These are phyloP conservation scores for Solanum tacnaense DNA, from an alignment of 257 asterid genomes.

Conservation along the genomic window DNA sequence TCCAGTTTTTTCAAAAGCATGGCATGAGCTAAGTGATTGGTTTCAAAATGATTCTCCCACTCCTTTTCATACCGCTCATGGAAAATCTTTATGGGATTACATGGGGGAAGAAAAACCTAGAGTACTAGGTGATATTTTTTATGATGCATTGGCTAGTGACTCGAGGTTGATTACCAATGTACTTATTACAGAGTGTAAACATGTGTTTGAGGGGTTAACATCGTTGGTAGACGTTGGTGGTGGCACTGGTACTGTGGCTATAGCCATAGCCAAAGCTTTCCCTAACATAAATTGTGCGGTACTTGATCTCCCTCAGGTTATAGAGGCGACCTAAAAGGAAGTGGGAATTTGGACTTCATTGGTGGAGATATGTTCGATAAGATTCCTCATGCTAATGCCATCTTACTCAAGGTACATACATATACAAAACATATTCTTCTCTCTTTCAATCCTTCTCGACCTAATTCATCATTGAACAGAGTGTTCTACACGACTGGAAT, in stretches of 20 bases:
- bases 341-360: background rate
- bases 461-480: background rate
- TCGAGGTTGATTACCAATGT: background rate
- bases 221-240: too few relatives aligned
- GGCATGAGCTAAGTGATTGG: background rate
- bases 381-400: background rate
- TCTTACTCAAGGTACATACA: background rate
- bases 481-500: background rate
- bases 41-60: background rate
- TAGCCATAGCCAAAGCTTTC: too few relatives aligned
- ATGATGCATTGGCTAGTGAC: background rate
- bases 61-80: background rate
- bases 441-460: background rate
- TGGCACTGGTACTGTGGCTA: too few relatives aligned
- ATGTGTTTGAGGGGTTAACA: too few relatives aligned
- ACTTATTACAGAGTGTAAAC: too few relatives aligned
- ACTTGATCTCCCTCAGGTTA: too few relatives aligned
- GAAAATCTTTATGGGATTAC: background rate
- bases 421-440: background rate
- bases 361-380: background rate
- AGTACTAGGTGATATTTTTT: background rate
- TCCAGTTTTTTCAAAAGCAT: background rate
- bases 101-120: background rate
- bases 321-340: background rate
- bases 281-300: too few relatives aligned